Evolutionary conservation across 768 basidiomycete species (phyloP).

Genomic region (Filobasidium wieringae): DNA sequence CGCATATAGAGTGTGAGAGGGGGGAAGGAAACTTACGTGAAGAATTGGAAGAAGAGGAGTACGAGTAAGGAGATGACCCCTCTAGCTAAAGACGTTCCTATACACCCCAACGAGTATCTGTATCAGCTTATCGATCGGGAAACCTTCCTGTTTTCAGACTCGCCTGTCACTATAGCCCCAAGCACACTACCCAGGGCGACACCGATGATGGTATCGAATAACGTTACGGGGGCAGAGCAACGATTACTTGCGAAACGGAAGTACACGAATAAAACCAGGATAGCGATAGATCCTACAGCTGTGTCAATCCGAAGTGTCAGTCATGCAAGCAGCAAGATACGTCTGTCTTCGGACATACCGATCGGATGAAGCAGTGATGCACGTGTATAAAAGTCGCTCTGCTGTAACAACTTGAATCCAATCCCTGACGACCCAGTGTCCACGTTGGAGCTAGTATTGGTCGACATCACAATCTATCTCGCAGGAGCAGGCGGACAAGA

Average conservation of each 20-base stretch:
- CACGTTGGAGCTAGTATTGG: neutral
- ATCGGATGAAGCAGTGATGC: neutral
- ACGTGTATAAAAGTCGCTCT: neutral
- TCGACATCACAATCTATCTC: too few species aligned
- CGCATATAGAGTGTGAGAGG: too few species aligned
- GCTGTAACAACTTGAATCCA: neutral
- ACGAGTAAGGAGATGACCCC: conserved; percentile 8
- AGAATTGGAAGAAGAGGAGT: conserved; percentile 14
- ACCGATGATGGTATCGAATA: conserved; percentile 17
- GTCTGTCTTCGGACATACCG: neutral
- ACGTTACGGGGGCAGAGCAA: conserved; percentile 14
- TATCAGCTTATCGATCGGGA: neutral
- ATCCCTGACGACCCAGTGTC: neutral
- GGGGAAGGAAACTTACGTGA: conserved; percentile 9
- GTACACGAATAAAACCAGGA: conserved; percentile 14
- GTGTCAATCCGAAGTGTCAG: neutral
- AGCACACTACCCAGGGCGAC: conserved; percentile 16
- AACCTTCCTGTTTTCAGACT: conserved; percentile 1
- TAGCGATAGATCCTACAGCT: conserved; percentile 13
- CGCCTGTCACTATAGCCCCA: neutral
- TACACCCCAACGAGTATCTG: neutral
- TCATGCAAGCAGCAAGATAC: neutral
- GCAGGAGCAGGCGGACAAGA: too few species aligned
- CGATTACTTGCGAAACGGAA: conserved; percentile 15
- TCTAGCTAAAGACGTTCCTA: conserved; percentile 12